Evolutionary conservation across 148 eudicot genomes (phyloP), one percentile per base, ranked within the genome.

Genomic region (Limonium bicolor): DNA sequence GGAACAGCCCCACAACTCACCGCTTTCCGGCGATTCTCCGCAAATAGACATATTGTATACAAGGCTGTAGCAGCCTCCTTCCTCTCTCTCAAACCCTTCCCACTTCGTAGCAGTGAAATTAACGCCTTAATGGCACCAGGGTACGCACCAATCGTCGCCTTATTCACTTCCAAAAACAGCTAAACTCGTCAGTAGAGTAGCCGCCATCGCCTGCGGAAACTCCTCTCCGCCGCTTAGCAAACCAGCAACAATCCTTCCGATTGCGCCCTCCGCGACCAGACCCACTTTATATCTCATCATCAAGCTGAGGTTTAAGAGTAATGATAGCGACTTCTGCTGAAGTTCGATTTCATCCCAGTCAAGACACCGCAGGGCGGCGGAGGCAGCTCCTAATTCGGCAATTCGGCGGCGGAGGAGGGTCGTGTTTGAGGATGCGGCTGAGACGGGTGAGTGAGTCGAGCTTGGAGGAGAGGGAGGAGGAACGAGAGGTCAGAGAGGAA

Each of bases 161-260:
- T 84, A 49, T 84, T 90, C 28, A 90, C 99, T 27, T 90, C 95
- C 61, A 90, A 72, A 3, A n/a, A 90, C 93, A 4, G 95, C 82
- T 2, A 90, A 44, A 40, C 93, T 80, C 2, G 99, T 90, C 37
- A 90, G 23, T 11, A 78, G 66, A 3, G 95, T 90, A 31, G 99
- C 99, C 11, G 87, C 95, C 26, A 76, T 56, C 8, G 88, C 88
- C 14, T 72, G 46, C 2, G 64, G 55, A 23, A 58, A 71, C 1
- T 72, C 69, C 2, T 45, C 31, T 0, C 67, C 57, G 47, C 73
- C 46, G 11, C 60, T 46, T 14, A 90, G 31, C 10, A 71, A 73
- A n/a, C n/a, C n/a, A 27, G 63, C 56, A 2, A 85, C 70, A 1
- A 90, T 30, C 4, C 55, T 68, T 16, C 82, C 77, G 7, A 88